Conservation (phyloP, 2,329 filamentous ascomycete species). For the Pseudomassariella vexata region DNA sequence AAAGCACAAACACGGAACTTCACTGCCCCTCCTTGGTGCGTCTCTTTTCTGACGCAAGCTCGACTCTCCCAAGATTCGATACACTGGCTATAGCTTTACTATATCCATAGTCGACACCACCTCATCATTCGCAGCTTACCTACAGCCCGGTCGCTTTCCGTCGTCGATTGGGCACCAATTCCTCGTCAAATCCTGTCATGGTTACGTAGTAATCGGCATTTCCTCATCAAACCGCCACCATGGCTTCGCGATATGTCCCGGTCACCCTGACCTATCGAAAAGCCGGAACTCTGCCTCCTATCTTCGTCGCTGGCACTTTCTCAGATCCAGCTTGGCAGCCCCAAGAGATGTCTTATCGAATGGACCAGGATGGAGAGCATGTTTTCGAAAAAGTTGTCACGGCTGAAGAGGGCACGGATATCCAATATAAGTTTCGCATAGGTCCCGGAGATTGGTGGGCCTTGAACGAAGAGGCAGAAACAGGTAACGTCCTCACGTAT, state of each 20-base stretch:
- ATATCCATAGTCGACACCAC: no score
- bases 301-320: constrained; percentile 67
- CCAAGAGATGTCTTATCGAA: constrained; percentile 56
- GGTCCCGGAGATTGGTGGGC: constrained; percentile 66
- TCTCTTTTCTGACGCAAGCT: no score
- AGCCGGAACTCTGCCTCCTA: constrained; percentile 55
- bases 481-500: no score
- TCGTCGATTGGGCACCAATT: no score
- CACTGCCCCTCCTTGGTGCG: no score
- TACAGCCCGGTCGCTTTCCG: no score
- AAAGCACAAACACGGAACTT: no score
- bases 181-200: constrained; percentile 9
- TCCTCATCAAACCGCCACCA: constrained; percentile 9
- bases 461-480: constrained; percentile 56
- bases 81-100: no score
- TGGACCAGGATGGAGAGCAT: constrained; percentile 46
- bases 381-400: constrained; percentile 53
- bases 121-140: no score
- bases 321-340: constrained; percentile 61
- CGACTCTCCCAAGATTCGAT: no score
- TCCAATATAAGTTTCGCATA: constrained; percentile 72
- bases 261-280: constrained; percentile 58
- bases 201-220: constrained; percentile 13
- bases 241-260: constrained; percentile 28
- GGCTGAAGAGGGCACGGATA: constrained; percentile 49